Evolutionary conservation across 495 filamentous ascomycete genomes (phyloP).

Genomic region (Penicillium antarcticum): DNA sequence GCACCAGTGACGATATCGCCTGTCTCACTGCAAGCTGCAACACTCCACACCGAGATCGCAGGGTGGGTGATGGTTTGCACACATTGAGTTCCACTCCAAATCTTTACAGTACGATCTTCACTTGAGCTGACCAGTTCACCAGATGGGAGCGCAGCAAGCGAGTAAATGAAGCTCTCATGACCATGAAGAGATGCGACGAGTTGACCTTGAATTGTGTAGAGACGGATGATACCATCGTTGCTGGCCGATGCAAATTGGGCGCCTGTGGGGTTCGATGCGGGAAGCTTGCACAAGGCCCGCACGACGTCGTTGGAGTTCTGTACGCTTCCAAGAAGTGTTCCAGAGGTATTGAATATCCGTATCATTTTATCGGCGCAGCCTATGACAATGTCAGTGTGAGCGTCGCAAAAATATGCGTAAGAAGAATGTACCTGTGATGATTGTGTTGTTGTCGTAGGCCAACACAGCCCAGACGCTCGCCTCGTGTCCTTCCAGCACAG

Average conservation of each 20-base stretch:
- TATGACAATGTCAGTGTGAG: slow-evolving; percentile 19
- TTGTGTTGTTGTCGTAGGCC: slow-evolving; percentile 70
- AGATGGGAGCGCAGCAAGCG: slow-evolving; percentile 68
- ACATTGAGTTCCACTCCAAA: slow-evolving; percentile 82
- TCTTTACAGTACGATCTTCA: slow-evolving; percentile 85
- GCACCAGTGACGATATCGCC: slow-evolving; percentile 92
- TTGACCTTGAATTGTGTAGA: slow-evolving; percentile 76
- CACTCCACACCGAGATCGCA: slow-evolving; percentile 92
- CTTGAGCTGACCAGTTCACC: slow-evolving; percentile 89
- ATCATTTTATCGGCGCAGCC: slow-evolving; percentile 86
- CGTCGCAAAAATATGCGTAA: background rate
- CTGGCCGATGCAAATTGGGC: slow-evolving; percentile 86
- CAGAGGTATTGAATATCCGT: slow-evolving; percentile 69
- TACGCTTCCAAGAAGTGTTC: slow-evolving; percentile 63
- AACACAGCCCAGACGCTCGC: slow-evolving; percentile 89
- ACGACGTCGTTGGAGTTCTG: slow-evolving; percentile 75
- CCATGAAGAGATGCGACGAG: slow-evolving; percentile 73
- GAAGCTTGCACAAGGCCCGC: slow-evolving; percentile 78
- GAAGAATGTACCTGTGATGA: slow-evolving; percentile 66
- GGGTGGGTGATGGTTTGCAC: slow-evolving; percentile 97
- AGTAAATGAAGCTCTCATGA: slow-evolving; percentile 96
- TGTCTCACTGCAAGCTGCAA: slow-evolving; percentile 73
- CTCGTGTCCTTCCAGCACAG: slow-evolving; percentile 70
- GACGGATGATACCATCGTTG: slow-evolving; percentile 80
- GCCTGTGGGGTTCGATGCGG: slow-evolving; percentile 69